phyloP scores from a whole-genome alignment of 352 stramenopile species.

The Pythium scleroteichum region DNA sequence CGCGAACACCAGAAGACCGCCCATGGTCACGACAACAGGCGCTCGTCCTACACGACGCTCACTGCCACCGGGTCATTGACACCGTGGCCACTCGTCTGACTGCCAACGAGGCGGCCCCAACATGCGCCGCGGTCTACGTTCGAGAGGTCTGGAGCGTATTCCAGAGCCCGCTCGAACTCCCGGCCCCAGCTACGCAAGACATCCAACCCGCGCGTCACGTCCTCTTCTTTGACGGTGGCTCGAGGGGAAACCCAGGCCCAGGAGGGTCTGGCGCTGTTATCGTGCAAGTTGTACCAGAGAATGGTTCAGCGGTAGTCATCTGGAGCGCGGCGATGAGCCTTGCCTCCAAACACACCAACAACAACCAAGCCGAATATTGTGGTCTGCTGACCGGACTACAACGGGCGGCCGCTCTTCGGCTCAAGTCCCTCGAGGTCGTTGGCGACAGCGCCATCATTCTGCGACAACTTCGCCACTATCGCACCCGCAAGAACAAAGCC shows the following conservation, averaged over 20 bases:
- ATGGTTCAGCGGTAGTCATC: background rate
- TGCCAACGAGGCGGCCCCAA: too few species aligned
- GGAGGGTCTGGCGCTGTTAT: constrained; percentile 1
- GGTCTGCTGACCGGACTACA: constrained; percentile 1
- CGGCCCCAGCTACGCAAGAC: too few species aligned
- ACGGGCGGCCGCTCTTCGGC: background rate
- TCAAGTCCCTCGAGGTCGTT: background rate
- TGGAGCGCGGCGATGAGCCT: background rate
- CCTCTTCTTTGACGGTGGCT: constrained; percentile 9
- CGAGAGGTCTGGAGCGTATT: too few species aligned
- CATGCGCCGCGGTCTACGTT: too few species aligned
- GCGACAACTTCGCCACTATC: background rate
- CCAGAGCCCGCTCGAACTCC: too few species aligned
- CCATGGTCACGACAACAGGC: too few species aligned
- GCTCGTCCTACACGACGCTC: too few species aligned
- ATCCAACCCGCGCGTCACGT: too few species aligned
- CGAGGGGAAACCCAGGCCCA: constrained; percentile 3
- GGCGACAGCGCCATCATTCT: constrained; percentile 8
- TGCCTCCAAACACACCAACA: background rate
- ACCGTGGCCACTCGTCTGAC: too few species aligned
- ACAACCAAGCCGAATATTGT: constrained; percentile 12
- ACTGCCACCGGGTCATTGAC: too few species aligned
- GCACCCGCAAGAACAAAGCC: background rate
- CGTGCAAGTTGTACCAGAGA: background rate
- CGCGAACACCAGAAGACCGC: too few species aligned